These are phyloP conservation scores for Cercospora zeae-maydis DNA, from an alignment of 2,329 filamentous ascomycete genomes.

Conservation along the genomic window DNA sequence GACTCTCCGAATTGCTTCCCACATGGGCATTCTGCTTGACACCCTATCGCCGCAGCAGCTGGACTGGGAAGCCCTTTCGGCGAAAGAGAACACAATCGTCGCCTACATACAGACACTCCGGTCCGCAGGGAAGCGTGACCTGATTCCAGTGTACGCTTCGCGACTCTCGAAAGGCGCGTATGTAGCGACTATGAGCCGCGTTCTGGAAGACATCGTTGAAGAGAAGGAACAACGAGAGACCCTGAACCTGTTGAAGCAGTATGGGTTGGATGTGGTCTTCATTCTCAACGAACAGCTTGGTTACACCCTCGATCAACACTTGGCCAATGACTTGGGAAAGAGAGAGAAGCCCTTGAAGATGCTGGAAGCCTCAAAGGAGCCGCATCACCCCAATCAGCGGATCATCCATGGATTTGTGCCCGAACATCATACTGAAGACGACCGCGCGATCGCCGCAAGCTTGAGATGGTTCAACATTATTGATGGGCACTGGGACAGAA, in stretches of 20 bases:
- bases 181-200: slow-evolving; percentile 69
- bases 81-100: slow-evolving; percentile 71
- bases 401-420: slow-evolving; percentile 66
- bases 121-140: slow-evolving; percentile 66
- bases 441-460: slow-evolving; percentile 72
- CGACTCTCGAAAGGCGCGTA: slow-evolving; percentile 63
- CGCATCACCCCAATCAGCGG: slow-evolving; percentile 53
- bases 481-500: slow-evolving; percentile 66
- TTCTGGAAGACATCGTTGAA: slow-evolving; percentile 70
- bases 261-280: slow-evolving; percentile 66
- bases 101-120: slow-evolving; percentile 79
- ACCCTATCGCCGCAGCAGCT: slow-evolving; percentile 44
- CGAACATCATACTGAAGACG: slow-evolving; percentile 54
- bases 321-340: slow-evolving; percentile 13
- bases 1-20: slow-evolving; percentile 45
- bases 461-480: slow-evolving; percentile 82
- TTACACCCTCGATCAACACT: slow-evolving; percentile 27
- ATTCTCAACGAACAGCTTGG: slow-evolving; percentile 68
- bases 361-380: slow-evolving; percentile 50
- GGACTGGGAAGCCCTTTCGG: slow-evolving; percentile 43
- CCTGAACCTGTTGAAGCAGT: slow-evolving; percentile 70
- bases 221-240: slow-evolving; percentile 62
- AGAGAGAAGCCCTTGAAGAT: slow-evolving; percentile 39
- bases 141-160: slow-evolving; percentile 85
- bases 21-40: slow-evolving; percentile 63